Evolutionary conservation across 768 basidiomycete species (phyloP), one percentile per base, ranked within the genome.

Genomic region (Lepiota brunneoincarnata): DNA sequence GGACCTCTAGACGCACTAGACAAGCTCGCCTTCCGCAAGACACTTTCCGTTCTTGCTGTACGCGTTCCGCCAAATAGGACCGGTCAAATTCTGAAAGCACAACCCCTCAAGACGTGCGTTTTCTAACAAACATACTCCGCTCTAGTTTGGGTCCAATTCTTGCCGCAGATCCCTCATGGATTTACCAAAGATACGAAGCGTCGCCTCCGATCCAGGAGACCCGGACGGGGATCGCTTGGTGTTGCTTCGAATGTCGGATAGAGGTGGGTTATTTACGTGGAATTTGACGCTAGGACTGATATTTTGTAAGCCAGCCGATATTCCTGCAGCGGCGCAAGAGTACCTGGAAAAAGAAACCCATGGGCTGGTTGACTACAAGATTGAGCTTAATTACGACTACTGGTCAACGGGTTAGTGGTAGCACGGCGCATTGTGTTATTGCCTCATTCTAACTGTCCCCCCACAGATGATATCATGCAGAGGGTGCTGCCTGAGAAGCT

Each of bases 401-500:
- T 98, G 96, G 96, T 86, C 81, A 1, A 81, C 91, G 43, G 87
- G 94, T 93, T 61, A 40, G 58, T 58, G 11, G 42, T 34, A 18
- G 6, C 15, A 12, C 18, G 14, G 17, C 35, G 6, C 41, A 12
- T 10, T 31, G 31, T 9, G 43, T 14, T 53, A 1, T 36, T 37
- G 17, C 2, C 20, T 56, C 3, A 37, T 15, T 52, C 18, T 51
- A 51, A 48, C 38, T 6, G 28, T 45, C 26, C n/a, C 34, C 12
- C n/a, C 51, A 12, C 49, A 95, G 93, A 91, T 65, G 91, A 98
- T 42, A 86, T 98, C 28, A 72, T 99, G 15, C 80, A 86, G 41
- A 80, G 87, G 10, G 78, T 94, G 47, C 76, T 99, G 7, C 97
- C 96, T 0, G 80, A 89, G 58, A 79, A 86, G 24, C 75, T 95